Base-by-base conservation (phyloP, 164 flowering plant species). In the Platanus orientalis region DNA sequence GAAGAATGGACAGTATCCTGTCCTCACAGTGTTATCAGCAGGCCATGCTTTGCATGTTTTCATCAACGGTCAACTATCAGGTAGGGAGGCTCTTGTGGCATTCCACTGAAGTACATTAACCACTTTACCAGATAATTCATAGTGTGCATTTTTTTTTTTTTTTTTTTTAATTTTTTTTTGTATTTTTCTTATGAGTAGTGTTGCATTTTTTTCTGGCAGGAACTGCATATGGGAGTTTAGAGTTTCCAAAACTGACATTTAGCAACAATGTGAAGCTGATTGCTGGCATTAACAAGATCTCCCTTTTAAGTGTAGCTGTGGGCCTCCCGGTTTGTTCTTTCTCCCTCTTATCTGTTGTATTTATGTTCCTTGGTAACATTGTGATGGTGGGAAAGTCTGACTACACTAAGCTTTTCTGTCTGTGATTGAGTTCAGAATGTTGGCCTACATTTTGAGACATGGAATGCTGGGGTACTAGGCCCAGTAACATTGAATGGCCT, bases 381-480 rank as follows among this genome's bases (percentile, higher is more conserved):
- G 28, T 21, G 24, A 27, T 52, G 25, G 26, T 26, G 20, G 30
- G n/a, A 13, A 52, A 51, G 40, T 34, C 56, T 66, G n/a, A 40
- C 23, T 30, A 7, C 39, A 5, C 24, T 39, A 42, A 26, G 19
- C 0, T 61, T 14, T 59, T 14, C 11, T 11, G 11, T 64, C 20
- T 26, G 4, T 58, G 30, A 52, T 70, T n/a, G 44, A 54, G 54
- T 60, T 64, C 76, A 95, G 99, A 95, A 95, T 74, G 81, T 92
- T 28, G 98, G 97, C 1, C 57, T 70, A 17, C 92, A 88, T 68
- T 92, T 78, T 69, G 99, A 95, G 79, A 77, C 80, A 40, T 86
- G 95, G 93, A 90, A 95, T 76, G 83, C 90, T 58, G 99, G 99
- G 44, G 90, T 95, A 70, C 83, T 92, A 63, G 99, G 99, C n/a